Conservation (phyloP, 192 early-diverging fungal genomes). For the Entomortierella chlamydospora region DNA sequence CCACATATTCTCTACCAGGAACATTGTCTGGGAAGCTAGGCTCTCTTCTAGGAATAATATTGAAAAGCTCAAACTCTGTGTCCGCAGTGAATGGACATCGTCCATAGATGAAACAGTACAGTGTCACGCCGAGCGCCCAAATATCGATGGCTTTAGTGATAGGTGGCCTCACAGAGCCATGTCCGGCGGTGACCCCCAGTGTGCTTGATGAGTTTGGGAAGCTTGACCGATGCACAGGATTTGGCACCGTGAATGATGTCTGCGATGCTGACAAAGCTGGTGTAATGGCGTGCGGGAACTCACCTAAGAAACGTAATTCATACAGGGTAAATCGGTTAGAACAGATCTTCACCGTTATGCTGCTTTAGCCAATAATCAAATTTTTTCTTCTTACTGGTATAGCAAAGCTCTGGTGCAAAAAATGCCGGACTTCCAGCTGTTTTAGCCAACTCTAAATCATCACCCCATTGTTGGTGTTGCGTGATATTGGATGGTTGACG, state of each 20-base stretch:
- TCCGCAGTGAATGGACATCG: constrained; percentile 92
- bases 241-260: constrained; percentile 27
- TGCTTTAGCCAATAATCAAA: too few relatives aligned
- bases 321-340: too few relatives aligned
- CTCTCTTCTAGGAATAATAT: constrained; percentile 83
- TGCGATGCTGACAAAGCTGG: constrained; percentile 30
- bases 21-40: constrained; percentile 66
- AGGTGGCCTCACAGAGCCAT: constrained; percentile 47
- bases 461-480: constrained; percentile 57
- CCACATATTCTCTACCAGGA: constrained; percentile 61
- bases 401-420: constrained; percentile 98
- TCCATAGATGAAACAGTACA: constrained; percentile 96
- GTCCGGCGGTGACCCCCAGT: neutral
- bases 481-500: constrained; percentile 54
- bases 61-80: constrained; percentile 97
- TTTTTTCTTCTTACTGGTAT: constrained; percentile 57
- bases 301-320: constrained; percentile 24
- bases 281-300: constrained; percentile 25
- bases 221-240: constrained; percentile 12
- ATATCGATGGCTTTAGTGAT: constrained; percentile 94
- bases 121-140: constrained; percentile 97
- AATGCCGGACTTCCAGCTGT: constrained; percentile 98
- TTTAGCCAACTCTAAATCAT: constrained; percentile 90
- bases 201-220: constrained; percentile 12
- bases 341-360: neutral